These are phyloP conservation scores for Linum usitatissimum DNA, from an alignment of 345 rosid genomes.

Conservation along the genomic window DNA sequence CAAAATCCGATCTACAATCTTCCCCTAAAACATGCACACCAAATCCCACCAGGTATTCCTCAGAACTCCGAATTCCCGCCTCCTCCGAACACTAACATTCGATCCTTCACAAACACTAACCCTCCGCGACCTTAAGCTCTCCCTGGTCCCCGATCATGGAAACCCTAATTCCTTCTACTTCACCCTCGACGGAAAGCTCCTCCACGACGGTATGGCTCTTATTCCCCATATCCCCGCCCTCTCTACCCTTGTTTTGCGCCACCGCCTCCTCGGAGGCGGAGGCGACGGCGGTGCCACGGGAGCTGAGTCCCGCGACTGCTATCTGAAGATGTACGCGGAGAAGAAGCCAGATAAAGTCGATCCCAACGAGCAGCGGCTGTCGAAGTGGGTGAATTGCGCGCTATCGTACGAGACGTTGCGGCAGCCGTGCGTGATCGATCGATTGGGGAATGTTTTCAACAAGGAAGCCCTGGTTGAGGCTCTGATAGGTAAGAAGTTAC, in stretches of 20 bases:
- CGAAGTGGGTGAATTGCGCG: slow-evolving; percentile 79
- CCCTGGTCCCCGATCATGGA: slow-evolving; percentile 23
- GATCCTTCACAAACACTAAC: slow-evolving; percentile 32
- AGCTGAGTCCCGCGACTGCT: slow-evolving; percentile 90
- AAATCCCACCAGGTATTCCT: slow-evolving; percentile 28
- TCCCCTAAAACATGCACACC: slow-evolving; percentile 4
- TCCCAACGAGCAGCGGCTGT: slow-evolving; percentile 83
- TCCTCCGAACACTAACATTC: slow-evolving; percentile 29
- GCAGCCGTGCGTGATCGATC: slow-evolving; percentile 81
- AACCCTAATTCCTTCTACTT: slow-evolving; percentile 36
- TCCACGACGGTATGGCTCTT: slow-evolving; percentile 35
- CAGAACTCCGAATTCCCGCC: slow-evolving; percentile 26
- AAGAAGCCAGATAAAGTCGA: slow-evolving; percentile 88
- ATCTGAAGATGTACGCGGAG: slow-evolving; percentile 92
- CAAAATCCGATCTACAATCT: no score
- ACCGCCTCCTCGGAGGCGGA: slow-evolving; percentile 72
- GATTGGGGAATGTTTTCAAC: slow-evolving; percentile 71
- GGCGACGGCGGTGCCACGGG: slow-evolving; percentile 99
- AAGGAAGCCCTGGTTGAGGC: slow-evolving; percentile 74
- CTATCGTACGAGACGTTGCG: slow-evolving; percentile 62
- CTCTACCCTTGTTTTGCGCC: slow-evolving; percentile 42
- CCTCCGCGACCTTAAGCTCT: slow-evolving; percentile 33
- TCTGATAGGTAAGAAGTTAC: slow-evolving; percentile 55
- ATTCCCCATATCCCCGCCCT: slow-evolving; percentile 40
- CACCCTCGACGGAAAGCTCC: slow-evolving; percentile 46